A percentile compares a stretch with the other conserved stretches of the same genome.
Conservation (phyloP, 2,329 filamentous ascomycete genomes). For the Diplodia seriata region DNA sequence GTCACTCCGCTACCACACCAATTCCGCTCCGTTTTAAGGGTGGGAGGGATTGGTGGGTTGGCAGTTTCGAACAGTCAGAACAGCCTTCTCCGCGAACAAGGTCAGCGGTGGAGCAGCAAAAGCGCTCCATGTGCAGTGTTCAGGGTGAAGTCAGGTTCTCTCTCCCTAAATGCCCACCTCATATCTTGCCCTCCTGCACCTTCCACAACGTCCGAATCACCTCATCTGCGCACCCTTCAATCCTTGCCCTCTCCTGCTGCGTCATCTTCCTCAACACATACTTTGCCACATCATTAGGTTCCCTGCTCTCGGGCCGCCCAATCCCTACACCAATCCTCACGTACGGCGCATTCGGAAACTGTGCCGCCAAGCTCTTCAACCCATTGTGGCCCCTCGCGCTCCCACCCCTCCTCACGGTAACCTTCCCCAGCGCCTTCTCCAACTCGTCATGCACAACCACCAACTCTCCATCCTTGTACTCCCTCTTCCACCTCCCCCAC, state of each 20-base stretch:
- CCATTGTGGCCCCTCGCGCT: conserved; percentile 56
- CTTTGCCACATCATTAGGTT: conserved; percentile 69
- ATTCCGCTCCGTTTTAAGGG: neutral
- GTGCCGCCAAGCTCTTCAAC: conserved; percentile 50
- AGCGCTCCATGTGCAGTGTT: neutral
- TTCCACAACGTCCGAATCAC: conserved; percentile 61
- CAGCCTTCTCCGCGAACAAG: neutral
- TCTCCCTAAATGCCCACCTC: neutral
- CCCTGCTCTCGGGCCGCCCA: conserved; percentile 76
- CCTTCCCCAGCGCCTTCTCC: conserved; percentile 71
- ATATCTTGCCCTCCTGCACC: conserved; percentile 51
- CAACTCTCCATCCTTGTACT: conserved; percentile 56
- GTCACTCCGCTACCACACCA: neutral
- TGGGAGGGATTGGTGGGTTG: neutral
- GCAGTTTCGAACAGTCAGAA: neutral
- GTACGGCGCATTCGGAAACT: conserved; percentile 49
- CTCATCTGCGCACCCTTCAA: conserved; percentile 54
- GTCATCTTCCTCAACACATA: conserved; percentile 80
- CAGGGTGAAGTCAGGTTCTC: neutral
- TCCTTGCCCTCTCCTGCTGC: conserved; percentile 54
- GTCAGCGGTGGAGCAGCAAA: neutral
- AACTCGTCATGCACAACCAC: conserved; percentile 91
- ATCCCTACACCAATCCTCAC: conserved; percentile 82
- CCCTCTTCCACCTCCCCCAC: conserved; percentile 25
- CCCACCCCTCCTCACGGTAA: conserved; percentile 69